phyloP scores from a whole-genome alignment of 2,329 filamentous ascomycete genomes.

The Colletotrichum melonis region DNA sequence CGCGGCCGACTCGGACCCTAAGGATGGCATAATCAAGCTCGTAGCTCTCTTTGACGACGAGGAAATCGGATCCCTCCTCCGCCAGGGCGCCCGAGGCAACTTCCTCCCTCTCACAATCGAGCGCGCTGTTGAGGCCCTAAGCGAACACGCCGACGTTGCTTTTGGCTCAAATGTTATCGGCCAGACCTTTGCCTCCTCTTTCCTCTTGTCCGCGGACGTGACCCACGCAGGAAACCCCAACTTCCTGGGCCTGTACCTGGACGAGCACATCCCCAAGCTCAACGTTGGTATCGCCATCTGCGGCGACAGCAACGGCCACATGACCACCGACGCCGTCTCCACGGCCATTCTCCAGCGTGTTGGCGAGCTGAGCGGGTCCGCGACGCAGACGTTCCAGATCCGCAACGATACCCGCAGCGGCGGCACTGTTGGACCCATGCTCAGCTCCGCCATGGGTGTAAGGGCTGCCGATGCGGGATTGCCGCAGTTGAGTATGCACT shows the following conservation, averaged over 20 bases:
- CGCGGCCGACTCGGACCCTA: constrained; percentile 67
- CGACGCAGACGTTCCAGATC: constrained; percentile 92
- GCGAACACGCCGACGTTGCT: constrained; percentile 59
- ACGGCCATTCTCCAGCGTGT: constrained; percentile 83
- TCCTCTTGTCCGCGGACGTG: constrained; percentile 92
- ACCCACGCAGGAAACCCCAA: constrained; percentile 96
- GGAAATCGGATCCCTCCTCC: constrained; percentile 91
- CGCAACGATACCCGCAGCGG: constrained; percentile 90
- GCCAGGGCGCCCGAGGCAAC: constrained; percentile 90
- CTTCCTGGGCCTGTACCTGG: constrained; percentile 85
- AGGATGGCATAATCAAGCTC: constrained; percentile 82
- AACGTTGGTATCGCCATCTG: constrained; percentile 88
- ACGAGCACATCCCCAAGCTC: constrained; percentile 86
- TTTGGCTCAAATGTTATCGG: constrained; percentile 74
- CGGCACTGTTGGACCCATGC: constrained; percentile 94
- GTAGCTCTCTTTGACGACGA: constrained; percentile 97
- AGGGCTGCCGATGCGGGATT: constrained; percentile 89
- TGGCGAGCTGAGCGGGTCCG: constrained; percentile 77
- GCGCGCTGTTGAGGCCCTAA: constrained; percentile 78
- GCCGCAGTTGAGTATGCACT: constrained; percentile 94
- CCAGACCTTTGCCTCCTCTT: constrained; percentile 90
- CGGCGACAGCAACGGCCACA: constrained; percentile 90
- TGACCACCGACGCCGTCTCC: constrained; percentile 92
- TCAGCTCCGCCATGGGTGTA: constrained; percentile 84
- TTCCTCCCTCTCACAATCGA: constrained; percentile 86